Evolutionary conservation across 73 alveolate species (phyloP).

Genomic region (Paramecium primaurelia): DNA sequence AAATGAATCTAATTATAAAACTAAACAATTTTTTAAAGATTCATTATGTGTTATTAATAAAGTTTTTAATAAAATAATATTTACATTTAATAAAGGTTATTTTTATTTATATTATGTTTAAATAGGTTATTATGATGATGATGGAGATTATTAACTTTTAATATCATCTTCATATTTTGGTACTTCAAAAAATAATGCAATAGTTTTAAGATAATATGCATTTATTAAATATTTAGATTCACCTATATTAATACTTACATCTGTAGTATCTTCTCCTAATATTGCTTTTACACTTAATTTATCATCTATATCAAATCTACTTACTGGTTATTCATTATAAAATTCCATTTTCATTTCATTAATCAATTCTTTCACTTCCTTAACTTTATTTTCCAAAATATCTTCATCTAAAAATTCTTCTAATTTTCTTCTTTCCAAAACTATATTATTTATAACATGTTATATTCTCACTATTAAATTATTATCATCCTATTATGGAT

Average conservation of each 20-base stretch:
- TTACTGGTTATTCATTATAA: background rate
- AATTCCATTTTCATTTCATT: background rate
- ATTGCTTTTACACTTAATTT: background rate
- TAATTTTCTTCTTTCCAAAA: background rate
- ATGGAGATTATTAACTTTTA: background rate
- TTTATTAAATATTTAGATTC: background rate
- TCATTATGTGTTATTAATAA: background rate
- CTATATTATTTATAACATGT: background rate
- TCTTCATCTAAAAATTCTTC: background rate
- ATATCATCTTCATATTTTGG: background rate
- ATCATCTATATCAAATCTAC: background rate
- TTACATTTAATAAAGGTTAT: background rate
- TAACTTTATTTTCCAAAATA: background rate
- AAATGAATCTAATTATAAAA: background rate
- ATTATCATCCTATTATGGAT: background rate
- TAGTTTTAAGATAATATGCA: background rate
- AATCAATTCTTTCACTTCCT: background rate
- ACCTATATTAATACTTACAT: background rate
- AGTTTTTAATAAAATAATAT: background rate
- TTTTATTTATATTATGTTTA: background rate
- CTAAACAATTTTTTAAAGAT: background rate
- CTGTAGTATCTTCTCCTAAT: background rate
- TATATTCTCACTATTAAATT: background rate
- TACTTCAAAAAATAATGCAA: background rate
- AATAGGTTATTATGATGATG: background rate